Evolutionary conservation across 2,329 filamentous ascomycete species (phyloP), one percentile per base, ranked within the genome.

Genomic region (Cladosporium oxysporum): DNA sequence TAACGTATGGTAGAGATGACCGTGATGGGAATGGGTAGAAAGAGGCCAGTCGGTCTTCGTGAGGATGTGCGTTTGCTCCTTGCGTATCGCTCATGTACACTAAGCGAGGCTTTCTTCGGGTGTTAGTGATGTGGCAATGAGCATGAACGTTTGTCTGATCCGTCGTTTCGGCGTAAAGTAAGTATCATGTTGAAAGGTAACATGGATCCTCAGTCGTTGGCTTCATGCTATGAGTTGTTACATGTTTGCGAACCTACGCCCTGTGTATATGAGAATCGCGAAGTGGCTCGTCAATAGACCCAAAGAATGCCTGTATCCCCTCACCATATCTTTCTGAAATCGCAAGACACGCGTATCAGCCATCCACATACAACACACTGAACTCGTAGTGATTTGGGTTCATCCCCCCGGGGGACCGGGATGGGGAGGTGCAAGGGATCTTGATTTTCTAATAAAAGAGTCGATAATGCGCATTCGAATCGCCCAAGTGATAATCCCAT

Each of bases 371-470:
- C 31, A 57, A 57, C 26, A 29, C 29, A 41, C 21, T 58, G 55
- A 58, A 58, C 31, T 47, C 57, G 37, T 59, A 29, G 41, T 59
- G 31, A 59, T 59, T 59, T 59, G 57, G 57, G 33, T 47, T 59
- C 57, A 44, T 59, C 57, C 57, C 57, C 57, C 57, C 57, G 57
- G 55, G 55, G 55, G 55, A 44, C 37, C 57, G 57, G 57, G 57
- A 44, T 59, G 33, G 57, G 57, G 57, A 59, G 35, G 31, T 59
- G 57, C 57, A 59, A 59, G 57, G 57, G 57, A 37, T 59, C 57
- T 59, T 59, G 57, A 59, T 59, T 62, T 62, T 62, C 47, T 62
- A 62, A 62, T 35, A 62, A 55, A 52, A 62, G 59, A 63, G 61
- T 63, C 50, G 61, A 63, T 63, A 63, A 37, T 53, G 60, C 61